These are phyloP conservation scores for Lepidium africanum DNA, from an alignment of 345 rosid species.

Conservation along the genomic window DNA sequence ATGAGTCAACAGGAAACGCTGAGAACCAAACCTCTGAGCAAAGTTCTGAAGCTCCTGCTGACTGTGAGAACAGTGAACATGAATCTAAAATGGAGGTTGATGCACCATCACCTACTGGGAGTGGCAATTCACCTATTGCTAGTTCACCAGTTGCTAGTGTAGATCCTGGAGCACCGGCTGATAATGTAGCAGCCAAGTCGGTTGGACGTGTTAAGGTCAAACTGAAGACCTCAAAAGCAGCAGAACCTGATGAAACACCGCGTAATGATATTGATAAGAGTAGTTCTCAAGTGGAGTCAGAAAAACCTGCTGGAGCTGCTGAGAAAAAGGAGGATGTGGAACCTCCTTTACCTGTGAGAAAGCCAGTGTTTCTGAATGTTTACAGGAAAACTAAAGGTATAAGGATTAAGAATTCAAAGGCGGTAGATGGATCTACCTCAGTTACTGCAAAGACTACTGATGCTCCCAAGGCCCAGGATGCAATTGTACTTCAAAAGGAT, in stretches of 20 bases:
- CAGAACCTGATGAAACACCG: constrained; percentile 42
- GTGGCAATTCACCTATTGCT: constrained; percentile 47
- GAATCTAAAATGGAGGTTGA: constrained; percentile 60
- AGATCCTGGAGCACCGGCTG: constrained; percentile 49
- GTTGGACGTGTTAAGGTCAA: constrained; percentile 74
- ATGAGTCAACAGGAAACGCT: constrained; percentile 18
- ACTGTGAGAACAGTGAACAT: constrained; percentile 38
- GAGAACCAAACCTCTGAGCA: constrained; percentile 32
- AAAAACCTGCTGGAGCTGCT: constrained; percentile 33
- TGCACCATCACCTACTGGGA: constrained; percentile 60
- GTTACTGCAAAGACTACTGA: constrained; percentile 29
- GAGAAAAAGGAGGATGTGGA: constrained; percentile 55
- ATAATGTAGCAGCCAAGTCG: constrained; percentile 35
- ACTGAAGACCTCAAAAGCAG: constrained; percentile 54
- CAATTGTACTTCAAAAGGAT: constrained; percentile 23
- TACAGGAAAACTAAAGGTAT: constrained; percentile 72
- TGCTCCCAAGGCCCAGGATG: constrained; percentile 24
- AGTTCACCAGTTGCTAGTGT: constrained; percentile 41
- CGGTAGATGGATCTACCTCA: constrained; percentile 35
- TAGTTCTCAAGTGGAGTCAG: constrained; percentile 42
- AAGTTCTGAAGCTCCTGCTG: constrained; percentile 31
- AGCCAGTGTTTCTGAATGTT: constrained; percentile 34
- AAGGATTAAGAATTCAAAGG: constrained; percentile 57
- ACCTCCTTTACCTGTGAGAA: constrained; percentile 46
- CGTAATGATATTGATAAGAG: constrained; percentile 54